Conservation (phyloP, 1,284 basidiomycete species). For the Ceratobasidium papillatum region DNA sequence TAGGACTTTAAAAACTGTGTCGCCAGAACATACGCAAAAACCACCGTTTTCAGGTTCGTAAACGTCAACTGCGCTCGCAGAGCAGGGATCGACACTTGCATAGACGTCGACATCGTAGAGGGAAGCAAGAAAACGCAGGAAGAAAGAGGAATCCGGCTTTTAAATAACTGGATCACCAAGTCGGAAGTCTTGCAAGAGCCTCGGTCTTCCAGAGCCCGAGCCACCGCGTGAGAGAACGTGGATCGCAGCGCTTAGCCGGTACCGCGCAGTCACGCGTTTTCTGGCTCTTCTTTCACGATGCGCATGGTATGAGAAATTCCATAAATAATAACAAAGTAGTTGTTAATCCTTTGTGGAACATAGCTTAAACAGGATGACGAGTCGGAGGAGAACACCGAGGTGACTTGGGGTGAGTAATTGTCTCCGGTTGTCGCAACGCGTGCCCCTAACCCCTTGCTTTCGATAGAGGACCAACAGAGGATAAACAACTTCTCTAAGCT, state of each 20-base stretch:
- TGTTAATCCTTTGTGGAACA: slow-evolving; percentile 20
- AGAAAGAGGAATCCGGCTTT: background rate
- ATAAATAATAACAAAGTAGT: background rate
- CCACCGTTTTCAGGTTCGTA: slow-evolving; percentile 65
- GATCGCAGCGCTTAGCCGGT: slow-evolving; percentile 20
- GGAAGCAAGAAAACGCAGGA: background rate
- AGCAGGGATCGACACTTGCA: slow-evolving; percentile 20
- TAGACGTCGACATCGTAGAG: background rate
- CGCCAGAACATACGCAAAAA: slow-evolving; percentile 71
- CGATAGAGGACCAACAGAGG: slow-evolving; percentile 86
- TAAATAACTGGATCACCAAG: slow-evolving; percentile 8
- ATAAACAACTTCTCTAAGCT: slow-evolving; percentile 95
- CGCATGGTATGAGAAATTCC: slow-evolving; percentile 46
- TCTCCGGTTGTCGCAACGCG: background rate
- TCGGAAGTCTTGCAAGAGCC: slow-evolving; percentile 14
- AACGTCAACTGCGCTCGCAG: slow-evolving; percentile 48
- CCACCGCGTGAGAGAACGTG: slow-evolving; percentile 9
- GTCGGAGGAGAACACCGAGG: slow-evolving; percentile 79
- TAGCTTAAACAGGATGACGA: slow-evolving; percentile 74
- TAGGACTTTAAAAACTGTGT: slow-evolving; percentile 57
- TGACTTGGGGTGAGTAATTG: slow-evolving; percentile 82
- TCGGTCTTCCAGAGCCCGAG: slow-evolving; percentile 17
- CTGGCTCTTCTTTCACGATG: slow-evolving; percentile 43
- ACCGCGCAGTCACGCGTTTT: slow-evolving; percentile 19
- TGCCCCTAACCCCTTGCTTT: slow-evolving; percentile 38